Conservation (phyloP, 441 rosid species). For the Mallotus repandus region DNA sequence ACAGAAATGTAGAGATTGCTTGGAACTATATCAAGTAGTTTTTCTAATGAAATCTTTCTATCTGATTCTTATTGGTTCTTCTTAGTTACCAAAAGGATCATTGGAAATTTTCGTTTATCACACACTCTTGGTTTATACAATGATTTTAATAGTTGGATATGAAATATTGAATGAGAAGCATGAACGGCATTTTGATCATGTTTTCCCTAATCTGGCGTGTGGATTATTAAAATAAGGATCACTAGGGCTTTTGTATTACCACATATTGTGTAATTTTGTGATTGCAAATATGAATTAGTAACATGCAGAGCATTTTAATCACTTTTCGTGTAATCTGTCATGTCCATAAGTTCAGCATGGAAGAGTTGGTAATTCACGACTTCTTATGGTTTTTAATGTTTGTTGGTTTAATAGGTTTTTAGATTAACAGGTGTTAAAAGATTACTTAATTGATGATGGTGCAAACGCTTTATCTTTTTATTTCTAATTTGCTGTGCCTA, state of each 20-base stretch:
- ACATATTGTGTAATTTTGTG: neutral
- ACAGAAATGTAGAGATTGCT: slow-evolving; percentile 6
- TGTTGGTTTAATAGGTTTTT: slow-evolving; percentile 6
- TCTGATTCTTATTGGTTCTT: slow-evolving; percentile 7
- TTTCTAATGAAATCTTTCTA: neutral
- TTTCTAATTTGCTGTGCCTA: slow-evolving; percentile 9
- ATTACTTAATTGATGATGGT: slow-evolving; percentile 10
- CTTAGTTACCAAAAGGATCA: slow-evolving; percentile 6
- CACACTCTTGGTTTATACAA: neutral
- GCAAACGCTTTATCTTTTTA: neutral
- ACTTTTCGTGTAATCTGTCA: neutral
- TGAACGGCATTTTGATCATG: slow-evolving; percentile 12
- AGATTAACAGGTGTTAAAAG: slow-evolving; percentile 13
- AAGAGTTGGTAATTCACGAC: neutral
- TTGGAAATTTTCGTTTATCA: neutral
- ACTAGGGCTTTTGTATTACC: neutral
- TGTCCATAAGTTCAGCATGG: neutral
- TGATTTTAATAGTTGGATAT: slow-evolving; percentile 3
- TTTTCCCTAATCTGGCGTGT: neutral
- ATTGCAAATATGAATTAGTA: slow-evolving; percentile 1
- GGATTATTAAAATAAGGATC: neutral
- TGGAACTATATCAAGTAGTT: neutral
- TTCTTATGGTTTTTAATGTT: neutral
- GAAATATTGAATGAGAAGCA: slow-evolving; percentile 5
- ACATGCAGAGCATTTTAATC: slow-evolving; percentile 14